Base-by-base conservation (phyloP, 768 basidiomycete species). In the Nevesoporus exiguus region DNA sequence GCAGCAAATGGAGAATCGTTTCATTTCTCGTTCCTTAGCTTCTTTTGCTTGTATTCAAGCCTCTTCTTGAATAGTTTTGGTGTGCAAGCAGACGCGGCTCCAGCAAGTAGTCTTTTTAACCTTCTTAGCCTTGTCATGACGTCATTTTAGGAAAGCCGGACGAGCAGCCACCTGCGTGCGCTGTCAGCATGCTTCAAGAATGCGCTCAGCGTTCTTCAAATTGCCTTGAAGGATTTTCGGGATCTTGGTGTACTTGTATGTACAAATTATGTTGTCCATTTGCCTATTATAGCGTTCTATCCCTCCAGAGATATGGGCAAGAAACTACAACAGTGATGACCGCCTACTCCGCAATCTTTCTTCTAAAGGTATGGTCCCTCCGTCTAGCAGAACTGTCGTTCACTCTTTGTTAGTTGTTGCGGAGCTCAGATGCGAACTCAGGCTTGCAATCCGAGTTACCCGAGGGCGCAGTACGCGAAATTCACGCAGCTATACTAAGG, bases 11-110 rank as follows among this genome's bases (percentile, higher is more conserved):
- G 89, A 46, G 82, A 84, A 70, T 76, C 76, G 6, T 93, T 93
- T 67, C 90, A 93, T 67, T 79, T 80, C 51, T 84, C 84, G 9
- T 82, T 92, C 69, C 77, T 93, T 21, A 82, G 71, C 61, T 80
- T 88, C 63, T 93, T 92, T 76, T 80, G 87, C 46, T 75, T 90
- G 30, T 81, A 93, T 66, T 86, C 90, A 47, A 78, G 86, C 56
- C 76, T 93, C 47, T 93, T 92, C 73, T 71, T 93, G 66, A 93
- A 93, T 68, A 89, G 87, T 59, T 88, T 91, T 67, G 90, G 88
- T 25, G 82, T 91, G 45, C 84, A 87, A 60, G 77, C 80, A 19
- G 78, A 81, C 33, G 76, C 85, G 69, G 67, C 75, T 49, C 77
- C 82, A 49, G 86, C 81, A 61, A 63, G 80, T 74, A 54, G 47